Evolutionary conservation across 805 yeast species (phyloP), one percentile per base, ranked within the genome.

Genomic region (Phaffomyces thermotolerans): DNA sequence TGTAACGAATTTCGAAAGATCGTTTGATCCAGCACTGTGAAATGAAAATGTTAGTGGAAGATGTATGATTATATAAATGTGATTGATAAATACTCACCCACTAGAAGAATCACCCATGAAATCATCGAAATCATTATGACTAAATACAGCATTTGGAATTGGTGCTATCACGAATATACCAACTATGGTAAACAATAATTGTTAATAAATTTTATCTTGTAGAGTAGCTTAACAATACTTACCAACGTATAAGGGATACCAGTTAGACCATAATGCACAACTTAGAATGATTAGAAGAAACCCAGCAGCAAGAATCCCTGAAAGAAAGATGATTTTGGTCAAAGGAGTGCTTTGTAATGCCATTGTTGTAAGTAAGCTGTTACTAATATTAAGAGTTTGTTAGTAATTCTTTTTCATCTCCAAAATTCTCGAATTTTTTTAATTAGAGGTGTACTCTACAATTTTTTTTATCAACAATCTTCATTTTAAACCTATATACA

Each of bases 221-320:
- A 30, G 6, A 8, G 6, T 5, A 13, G 2, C 13, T 12, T 30
- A n/a, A 4, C 8, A n/a, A 9, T 22, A 69, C 76, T 39, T 50
- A 71, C 76, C 73, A 52, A 84, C 87, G 33, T 82, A 73, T 45
- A 91, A 72, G 32, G 99, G 98, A 56, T 83, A 79, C 95, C 96
- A 93, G 62, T 88, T 89, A 39, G 86, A 84, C 67, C 78, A 87
- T 12, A 93, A 71, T 3, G 93, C 91, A 41, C 95, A 89, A 37
- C 96, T 88, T 30, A 93, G 70, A 23, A 91, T 85, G 36, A 90
- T 88, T 50, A 93, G 69, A 31, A 93, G 75, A 56, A 91, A 91
- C 6, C 99, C 99, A 52, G 88, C 73, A 1, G 98, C 93, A 27
- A 91, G 72, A 37, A 90, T 79, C 34, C 81, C 72, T 14, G 93